Evolutionary conservation across 345 rosid genomes (phyloP).

Genomic region (Draba incana): DNA sequence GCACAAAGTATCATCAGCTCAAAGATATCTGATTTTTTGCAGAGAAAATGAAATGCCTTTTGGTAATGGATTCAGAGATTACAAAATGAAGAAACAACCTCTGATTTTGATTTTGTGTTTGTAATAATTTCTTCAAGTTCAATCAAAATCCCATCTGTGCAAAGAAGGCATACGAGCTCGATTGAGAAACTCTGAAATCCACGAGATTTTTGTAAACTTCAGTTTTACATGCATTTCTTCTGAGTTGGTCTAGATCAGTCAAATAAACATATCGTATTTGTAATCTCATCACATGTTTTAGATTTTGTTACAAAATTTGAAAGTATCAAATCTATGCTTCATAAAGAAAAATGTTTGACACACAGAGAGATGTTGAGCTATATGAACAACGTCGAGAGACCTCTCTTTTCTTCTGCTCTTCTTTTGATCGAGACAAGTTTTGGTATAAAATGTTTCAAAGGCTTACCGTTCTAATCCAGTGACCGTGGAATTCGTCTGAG

Average conservation of each 20-base stretch:
- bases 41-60: neutral
- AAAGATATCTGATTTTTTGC: constrained; percentile 25
- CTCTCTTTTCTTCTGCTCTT: constrained; percentile 23
- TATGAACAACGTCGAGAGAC: constrained; percentile 28
- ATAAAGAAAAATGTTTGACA: constrained; percentile 20
- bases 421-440: constrained; percentile 20
- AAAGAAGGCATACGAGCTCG: too few relatives aligned
- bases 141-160: neutral
- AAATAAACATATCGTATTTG: neutral
- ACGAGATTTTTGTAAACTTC: too few relatives aligned
- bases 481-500: constrained; percentile 49
- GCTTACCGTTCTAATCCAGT: constrained; percentile 48
- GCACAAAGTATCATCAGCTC: constrained; percentile 22
- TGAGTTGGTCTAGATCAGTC: too few relatives aligned
- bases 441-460: constrained; percentile 3
- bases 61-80: constrained; percentile 13
- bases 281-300: constrained; percentile 16
- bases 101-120: neutral
- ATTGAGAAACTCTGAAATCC: too few relatives aligned
- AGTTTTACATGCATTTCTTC: too few relatives aligned
- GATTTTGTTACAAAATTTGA: constrained; percentile 33
- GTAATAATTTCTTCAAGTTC: neutral
- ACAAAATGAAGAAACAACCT: neutral
- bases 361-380: constrained; percentile 18
- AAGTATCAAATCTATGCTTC: constrained; percentile 27